phyloP scores from a whole-genome alignment of 2,329 filamentous ascomycete genomes.

The Sporothrix mexicana region DNA sequence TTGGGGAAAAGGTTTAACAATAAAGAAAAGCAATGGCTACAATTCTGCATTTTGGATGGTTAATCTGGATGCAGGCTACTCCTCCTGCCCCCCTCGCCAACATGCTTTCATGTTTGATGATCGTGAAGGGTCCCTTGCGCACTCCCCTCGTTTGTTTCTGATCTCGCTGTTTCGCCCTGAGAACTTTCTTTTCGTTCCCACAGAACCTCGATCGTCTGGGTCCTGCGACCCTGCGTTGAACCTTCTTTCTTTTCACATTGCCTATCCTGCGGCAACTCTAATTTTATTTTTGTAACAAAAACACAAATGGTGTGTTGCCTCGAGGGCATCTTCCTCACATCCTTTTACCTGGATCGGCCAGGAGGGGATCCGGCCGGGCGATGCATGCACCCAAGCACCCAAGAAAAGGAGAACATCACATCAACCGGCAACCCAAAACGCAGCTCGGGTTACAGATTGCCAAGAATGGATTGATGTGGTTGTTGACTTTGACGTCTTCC shows the following conservation, averaged over 20 bases:
- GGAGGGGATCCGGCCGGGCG: slow-evolving; percentile 15
- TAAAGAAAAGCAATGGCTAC: too few species aligned
- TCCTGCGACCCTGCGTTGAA: not conserved
- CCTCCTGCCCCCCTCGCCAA: slow-evolving; percentile 15
- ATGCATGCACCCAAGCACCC: slow-evolving; percentile 4
- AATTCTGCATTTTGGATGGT: not conserved
- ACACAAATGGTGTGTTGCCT: not conserved
- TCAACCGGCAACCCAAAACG: slow-evolving; percentile 5
- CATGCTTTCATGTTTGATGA: slow-evolving; percentile 18
- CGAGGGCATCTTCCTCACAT: not conserved
- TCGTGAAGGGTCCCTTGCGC: slow-evolving; percentile 21
- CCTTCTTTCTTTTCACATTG: not conserved
- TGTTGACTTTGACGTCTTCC: not conserved
- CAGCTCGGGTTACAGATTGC: slow-evolving; percentile 1
- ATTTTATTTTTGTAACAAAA: slow-evolving; percentile 22
- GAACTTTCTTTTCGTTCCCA: not conserved
- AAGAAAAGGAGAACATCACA: slow-evolving; percentile 1
- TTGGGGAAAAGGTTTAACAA: too few species aligned
- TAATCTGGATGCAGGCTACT: not conserved
- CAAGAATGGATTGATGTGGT: not conserved
- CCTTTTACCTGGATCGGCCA: slow-evolving; percentile 21
- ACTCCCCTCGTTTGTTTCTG: slow-evolving; percentile 21
- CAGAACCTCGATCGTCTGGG: not conserved
- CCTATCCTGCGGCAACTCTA: slow-evolving; percentile 2
- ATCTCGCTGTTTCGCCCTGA: not conserved